Conservation (phyloP, 805 yeast genomes). For the Kodamaea lidongshanica region DNA sequence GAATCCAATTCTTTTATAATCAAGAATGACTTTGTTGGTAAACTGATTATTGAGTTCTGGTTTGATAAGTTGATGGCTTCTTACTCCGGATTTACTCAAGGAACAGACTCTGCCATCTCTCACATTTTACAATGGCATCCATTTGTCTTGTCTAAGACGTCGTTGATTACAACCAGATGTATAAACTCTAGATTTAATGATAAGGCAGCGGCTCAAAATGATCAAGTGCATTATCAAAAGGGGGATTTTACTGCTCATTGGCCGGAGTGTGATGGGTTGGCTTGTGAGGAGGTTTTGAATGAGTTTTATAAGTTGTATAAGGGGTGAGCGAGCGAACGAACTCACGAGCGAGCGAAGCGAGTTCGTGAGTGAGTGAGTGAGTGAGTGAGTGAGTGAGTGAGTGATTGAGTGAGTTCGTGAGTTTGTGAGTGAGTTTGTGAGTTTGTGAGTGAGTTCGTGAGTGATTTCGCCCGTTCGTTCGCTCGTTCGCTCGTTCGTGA, state of each 20-base stretch:
- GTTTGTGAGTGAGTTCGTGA: too few relatives aligned
- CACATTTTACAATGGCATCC: slow-evolving; percentile 97
- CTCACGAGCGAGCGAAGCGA: too few relatives aligned
- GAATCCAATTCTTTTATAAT: slow-evolving; percentile 70
- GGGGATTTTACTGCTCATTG: slow-evolving; percentile 69
- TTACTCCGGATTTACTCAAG: slow-evolving; percentile 54
- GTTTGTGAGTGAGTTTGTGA: too few relatives aligned
- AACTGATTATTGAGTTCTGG: slow-evolving; percentile 75
- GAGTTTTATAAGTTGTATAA: slow-evolving; percentile 7
- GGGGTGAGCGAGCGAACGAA: too few relatives aligned
- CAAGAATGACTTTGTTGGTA: slow-evolving; percentile 57
- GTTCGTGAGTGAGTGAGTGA: too few relatives aligned
- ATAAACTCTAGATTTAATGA: slow-evolving; percentile 24
- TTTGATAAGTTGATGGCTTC: slow-evolving; percentile 62
- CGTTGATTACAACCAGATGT: slow-evolving; percentile 53
- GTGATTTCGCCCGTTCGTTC: too few relatives aligned
- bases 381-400: too few relatives aligned
- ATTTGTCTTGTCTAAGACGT: slow-evolving; percentile 61
- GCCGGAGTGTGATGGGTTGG: slow-evolving; percentile 46
- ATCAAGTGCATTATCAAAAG: slow-evolving; percentile 37
- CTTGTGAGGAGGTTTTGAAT: slow-evolving; percentile 46
- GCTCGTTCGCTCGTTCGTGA: too few relatives aligned
- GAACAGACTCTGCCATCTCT: slow-evolving; percentile 65
- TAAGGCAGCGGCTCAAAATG: slow-evolving; percentile 12
- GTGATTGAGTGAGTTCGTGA: too few relatives aligned